Conservation (phyloP, 106 monocot species). For the Dendrobium nobile region DNA sequence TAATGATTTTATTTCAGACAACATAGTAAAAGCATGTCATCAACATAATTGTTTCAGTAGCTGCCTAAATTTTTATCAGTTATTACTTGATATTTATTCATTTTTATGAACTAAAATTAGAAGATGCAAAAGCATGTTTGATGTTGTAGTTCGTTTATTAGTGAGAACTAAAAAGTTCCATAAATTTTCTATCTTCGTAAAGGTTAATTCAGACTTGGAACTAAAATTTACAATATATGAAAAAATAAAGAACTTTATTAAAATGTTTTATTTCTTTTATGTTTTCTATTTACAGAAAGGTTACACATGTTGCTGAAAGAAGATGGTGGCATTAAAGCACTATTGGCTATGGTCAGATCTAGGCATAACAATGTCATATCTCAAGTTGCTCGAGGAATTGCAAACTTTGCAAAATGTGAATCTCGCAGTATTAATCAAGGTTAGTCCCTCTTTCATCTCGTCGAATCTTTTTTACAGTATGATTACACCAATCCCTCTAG, state of each 20-base stretch:
- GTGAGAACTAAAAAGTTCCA: neutral
- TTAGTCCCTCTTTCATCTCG: conserved; percentile 14
- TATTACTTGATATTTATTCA: neutral
- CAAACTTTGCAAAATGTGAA: conserved; percentile 95
- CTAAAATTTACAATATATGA: neutral
- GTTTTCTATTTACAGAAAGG: conserved; percentile 30
- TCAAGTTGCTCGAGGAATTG: conserved; percentile 67
- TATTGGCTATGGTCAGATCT: conserved; percentile 48
- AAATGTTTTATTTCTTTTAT: neutral
- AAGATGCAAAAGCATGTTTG: neutral
- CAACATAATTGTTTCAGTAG: neutral
- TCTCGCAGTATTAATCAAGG: conserved; percentile 55
- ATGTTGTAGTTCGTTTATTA: neutral
- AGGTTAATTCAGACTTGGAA: neutral
- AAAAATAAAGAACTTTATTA: neutral
- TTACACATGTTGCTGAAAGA: conserved; percentile 45
- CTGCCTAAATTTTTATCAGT: neutral
- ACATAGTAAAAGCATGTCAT: neutral
- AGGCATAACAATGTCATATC: conserved; percentile 58
- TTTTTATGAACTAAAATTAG: neutral
- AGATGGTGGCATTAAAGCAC: conserved; percentile 70
- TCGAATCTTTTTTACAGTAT: neutral
- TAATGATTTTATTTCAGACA: neutral
- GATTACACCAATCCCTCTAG: neutral
- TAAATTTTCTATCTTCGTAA: neutral